Base-by-base conservation (phyloP, 2,329 filamentous ascomycete genomes). In the Alternaria gansuensis region DNA sequence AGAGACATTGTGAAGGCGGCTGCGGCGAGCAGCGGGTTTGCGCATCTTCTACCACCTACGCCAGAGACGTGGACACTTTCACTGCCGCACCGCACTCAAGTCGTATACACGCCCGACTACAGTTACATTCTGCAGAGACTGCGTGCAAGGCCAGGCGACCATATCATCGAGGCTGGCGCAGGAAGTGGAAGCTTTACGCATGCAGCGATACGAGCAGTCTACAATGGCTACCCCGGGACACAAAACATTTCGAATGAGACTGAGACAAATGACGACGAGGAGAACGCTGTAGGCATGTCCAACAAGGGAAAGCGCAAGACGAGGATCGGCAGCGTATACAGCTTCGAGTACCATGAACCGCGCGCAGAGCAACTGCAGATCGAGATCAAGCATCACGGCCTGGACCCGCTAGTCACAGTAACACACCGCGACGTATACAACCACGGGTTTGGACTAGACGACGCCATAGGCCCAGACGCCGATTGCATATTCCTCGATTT, bases 101-200 rank as follows among this genome's bases (percentile, higher is more conserved):
- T 95, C 36, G 91, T 95, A 52, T 95, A 95, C 75, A 93, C 90
- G 0, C 90, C 91, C 14, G 91, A 95, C 75, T 93, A 93, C 78
- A 93, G 91, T 79, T 95, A 93, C 73, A 87, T 95, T 48, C 81
- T 95, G 10, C 90, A 93, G 69, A 84, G 90, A 33, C 84, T 95
- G 69, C 85, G 90, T 31, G 90, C 89, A 5, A 82, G 90, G 21
- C 91, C 91, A 0, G 91, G 92, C 5, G 85, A 87, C 44, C 84
- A 83, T 21, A 81, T 95, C 34, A 93, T 95, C 54, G 91, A 95
- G 76, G 91, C 91, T 3, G 91, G 91, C 31, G 88, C 90, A 1
- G 91, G 91, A 6, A 93, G 90, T 72, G 91, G 91, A 7, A 93
- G 90, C 69, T 95, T 95, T 69, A 93, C 90, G 0, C 91, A 95